Evolutionary conservation across 2,329 filamentous ascomycete genomes (phyloP).

Genomic region (Pseudovirgaria hyperparasitica): DNA sequence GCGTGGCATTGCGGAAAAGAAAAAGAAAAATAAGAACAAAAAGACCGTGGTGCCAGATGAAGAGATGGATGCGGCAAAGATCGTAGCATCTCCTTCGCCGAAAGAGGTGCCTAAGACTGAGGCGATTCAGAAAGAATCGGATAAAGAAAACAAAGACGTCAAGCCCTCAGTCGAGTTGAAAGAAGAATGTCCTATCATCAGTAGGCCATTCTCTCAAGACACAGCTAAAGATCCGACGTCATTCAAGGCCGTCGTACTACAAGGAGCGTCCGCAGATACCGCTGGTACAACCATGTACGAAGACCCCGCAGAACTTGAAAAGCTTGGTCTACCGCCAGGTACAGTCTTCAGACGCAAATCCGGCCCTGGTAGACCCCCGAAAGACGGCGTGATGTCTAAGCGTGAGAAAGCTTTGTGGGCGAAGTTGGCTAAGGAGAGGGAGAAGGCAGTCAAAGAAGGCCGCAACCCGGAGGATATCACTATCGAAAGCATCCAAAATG

Average conservation of each 20-base stretch:
- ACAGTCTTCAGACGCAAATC: slow-evolving; percentile 46
- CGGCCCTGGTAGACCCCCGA: slow-evolving; percentile 71
- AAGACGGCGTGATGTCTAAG: slow-evolving; percentile 75
- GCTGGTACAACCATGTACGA: too few species aligned
- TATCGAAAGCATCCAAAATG: too few species aligned
- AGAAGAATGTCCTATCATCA: too few species aligned
- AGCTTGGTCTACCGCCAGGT: slow-evolving; percentile 24
- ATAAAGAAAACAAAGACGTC: slow-evolving; percentile 5
- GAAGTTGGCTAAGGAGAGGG: slow-evolving; percentile 42
- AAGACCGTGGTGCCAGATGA: slow-evolving; percentile 19
- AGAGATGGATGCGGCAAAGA: slow-evolving; percentile 15
- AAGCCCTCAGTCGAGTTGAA: slow-evolving; percentile 7
- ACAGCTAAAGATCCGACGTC: too few species aligned
- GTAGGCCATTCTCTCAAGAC: too few species aligned
- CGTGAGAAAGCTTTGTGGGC: slow-evolving; percentile 54
- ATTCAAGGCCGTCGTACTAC: too few species aligned
- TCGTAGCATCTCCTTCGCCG: slow-evolving; percentile 2
- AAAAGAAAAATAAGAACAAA: slow-evolving; percentile 12
- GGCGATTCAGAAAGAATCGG: slow-evolving; percentile 11
- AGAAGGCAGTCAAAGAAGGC: slow-evolving; percentile 24
- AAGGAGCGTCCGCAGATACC: too few species aligned
- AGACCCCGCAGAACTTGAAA: slow-evolving; percentile 27
- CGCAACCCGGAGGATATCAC: slow-evolving; percentile 24
- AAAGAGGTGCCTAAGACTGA: slow-evolving; percentile 7
- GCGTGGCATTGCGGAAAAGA: slow-evolving; percentile 12